These are phyloP conservation scores for Alnus glutinosa DNA, from an alignment of 306 rosid species.

Conservation along the genomic window DNA sequence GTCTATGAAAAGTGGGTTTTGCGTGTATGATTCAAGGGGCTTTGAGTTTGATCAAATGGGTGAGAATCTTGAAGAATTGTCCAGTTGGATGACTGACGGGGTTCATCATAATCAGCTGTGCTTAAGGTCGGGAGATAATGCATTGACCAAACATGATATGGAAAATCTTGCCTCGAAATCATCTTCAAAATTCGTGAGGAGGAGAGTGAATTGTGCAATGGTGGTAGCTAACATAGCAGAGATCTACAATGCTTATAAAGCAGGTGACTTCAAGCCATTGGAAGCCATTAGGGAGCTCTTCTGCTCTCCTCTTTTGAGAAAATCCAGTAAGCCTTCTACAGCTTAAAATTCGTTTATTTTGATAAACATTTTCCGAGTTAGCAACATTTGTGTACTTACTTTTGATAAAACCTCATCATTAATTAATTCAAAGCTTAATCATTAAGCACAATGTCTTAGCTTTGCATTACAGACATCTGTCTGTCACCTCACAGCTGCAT, in stretches of 20 bases:
- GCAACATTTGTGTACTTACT: neutral
- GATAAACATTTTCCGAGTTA: neutral
- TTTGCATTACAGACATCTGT: neutral
- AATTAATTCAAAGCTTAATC: neutral
- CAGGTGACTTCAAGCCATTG: constrained; percentile 35
- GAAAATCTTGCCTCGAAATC: constrained; percentile 18
- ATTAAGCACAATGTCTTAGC: neutral
- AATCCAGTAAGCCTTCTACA: constrained; percentile 25
- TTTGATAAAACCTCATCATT: no score
- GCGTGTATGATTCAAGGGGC: constrained; percentile 47
- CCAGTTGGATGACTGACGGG: constrained; percentile 42
- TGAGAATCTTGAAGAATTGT: constrained; percentile 28
- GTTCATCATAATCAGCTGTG: constrained; percentile 45
- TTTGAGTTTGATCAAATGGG: constrained; percentile 20
- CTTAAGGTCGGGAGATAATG: constrained; percentile 26
- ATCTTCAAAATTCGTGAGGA: constrained; percentile 34
- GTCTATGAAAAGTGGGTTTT: constrained; percentile 39
- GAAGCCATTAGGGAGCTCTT: constrained; percentile 39
- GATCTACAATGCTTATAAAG: constrained; percentile 36
- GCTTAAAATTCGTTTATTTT: neutral
- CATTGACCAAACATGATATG: constrained; percentile 9
- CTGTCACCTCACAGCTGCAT: neutral
- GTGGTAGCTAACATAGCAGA: constrained; percentile 44
- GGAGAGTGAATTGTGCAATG: constrained; percentile 43
- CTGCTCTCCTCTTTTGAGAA: constrained; percentile 27